These are phyloP conservation scores for Pleurostoma richardsiae DNA, from an alignment of 2,329 filamentous ascomycete species.

Conservation along the genomic window DNA sequence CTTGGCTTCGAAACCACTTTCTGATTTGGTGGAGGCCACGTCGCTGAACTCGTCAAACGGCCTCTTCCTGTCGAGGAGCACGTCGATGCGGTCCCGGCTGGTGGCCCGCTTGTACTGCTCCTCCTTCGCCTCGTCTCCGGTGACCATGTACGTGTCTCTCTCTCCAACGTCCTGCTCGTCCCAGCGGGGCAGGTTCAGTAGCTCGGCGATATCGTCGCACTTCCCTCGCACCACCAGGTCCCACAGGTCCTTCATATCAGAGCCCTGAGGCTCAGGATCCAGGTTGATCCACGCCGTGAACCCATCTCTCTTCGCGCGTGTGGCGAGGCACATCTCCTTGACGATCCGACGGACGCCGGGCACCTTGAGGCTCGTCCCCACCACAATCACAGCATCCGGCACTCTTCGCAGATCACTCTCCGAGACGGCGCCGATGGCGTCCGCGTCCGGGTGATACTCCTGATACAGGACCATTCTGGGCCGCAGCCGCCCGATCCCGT, in stretches of 20 bases:
- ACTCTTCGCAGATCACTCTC: conserved; percentile 78
- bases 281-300: conserved; percentile 94
- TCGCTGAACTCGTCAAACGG: conserved; percentile 12
- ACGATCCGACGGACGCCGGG: conserved; percentile 87
- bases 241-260: conserved; percentile 88
- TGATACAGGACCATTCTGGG: conserved; percentile 97
- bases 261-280: conserved; percentile 74
- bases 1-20: conserved; percentile 19
- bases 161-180: conserved; percentile 49
- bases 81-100: conserved; percentile 30
- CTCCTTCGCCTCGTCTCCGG: conserved; percentile 35
- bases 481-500: conserved; percentile 83
- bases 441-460: conserved; percentile 92
- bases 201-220: conserved; percentile 79
- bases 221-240: conserved; percentile 84
- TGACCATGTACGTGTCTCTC: conserved; percentile 34
- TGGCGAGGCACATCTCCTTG: conserved; percentile 82
- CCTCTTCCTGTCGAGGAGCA: conserved; percentile 30
- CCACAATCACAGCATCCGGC: conserved; percentile 89
- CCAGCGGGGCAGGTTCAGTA: conserved; percentile 60
- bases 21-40: conserved; percentile 2
- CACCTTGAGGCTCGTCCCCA: conserved; percentile 92
- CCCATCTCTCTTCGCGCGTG: conserved; percentile 76
- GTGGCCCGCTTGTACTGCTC: conserved; percentile 28
- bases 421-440: conserved; percentile 90